Percentiles rank a stretch among this genome's conserved stretches.
Conservation (phyloP, 768 basidiomycete genomes). For the Roridomyces roridus region DNA sequence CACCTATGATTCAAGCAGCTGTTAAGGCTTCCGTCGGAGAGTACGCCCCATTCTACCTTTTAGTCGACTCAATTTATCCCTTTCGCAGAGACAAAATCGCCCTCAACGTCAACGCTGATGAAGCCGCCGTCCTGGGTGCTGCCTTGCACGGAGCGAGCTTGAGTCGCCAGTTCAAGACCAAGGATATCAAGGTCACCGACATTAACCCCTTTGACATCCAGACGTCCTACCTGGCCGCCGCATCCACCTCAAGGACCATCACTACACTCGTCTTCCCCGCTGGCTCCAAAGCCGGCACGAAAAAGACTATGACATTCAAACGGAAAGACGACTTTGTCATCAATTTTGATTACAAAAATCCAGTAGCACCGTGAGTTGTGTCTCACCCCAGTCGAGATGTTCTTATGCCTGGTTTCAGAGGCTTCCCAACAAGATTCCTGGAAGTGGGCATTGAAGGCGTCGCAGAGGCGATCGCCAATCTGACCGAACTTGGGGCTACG, state of each 20-base stretch:
- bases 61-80: background rate
- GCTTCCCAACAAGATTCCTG: constrained; percentile 75
- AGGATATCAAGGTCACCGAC: constrained; percentile 87
- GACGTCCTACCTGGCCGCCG: constrained; percentile 74
- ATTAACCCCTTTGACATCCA: constrained; percentile 77
- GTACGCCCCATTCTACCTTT: constrained; percentile 44
- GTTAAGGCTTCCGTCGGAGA: constrained; percentile 81
- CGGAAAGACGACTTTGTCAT: constrained; percentile 84
- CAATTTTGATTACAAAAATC: constrained; percentile 76
- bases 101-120: constrained; percentile 95
- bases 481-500: constrained; percentile 80
- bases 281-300: constrained; percentile 77
- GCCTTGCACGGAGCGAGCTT: constrained; percentile 91
- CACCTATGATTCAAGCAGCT: constrained; percentile 90
- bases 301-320: constrained; percentile 88
- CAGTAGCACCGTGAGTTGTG: constrained; percentile 61
- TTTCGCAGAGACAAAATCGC: constrained; percentile 77
- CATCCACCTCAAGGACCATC: constrained; percentile 68
- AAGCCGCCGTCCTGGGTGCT: constrained; percentile 92
- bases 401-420: constrained; percentile 44
- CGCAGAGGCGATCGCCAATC: constrained; percentile 76
- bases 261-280: constrained; percentile 78
- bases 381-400: background rate
- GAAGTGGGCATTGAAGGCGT: constrained; percentile 79
- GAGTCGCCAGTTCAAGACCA: constrained; percentile 93